These are phyloP conservation scores for Botryotinia narcissicola DNA, from an alignment of 2,329 filamentous ascomycete genomes.

Conservation along the genomic window DNA sequence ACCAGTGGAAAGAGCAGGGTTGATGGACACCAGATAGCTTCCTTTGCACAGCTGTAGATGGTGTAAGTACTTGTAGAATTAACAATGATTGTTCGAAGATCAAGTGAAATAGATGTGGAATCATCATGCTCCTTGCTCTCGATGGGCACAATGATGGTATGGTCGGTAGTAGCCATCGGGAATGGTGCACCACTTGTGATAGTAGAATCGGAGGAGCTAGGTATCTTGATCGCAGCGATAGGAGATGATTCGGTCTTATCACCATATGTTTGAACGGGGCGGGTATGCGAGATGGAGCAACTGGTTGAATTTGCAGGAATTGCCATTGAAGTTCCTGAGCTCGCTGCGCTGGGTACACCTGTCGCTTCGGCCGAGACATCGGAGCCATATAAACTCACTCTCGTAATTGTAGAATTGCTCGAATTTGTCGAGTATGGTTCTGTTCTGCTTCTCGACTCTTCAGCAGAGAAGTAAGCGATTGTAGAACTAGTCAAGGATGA, in stretches of 20 bases:
- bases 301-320: neutral
- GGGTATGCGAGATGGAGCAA: neutral
- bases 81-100: neutral
- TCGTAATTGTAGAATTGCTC: neutral
- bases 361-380: neutral
- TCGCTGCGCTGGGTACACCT: neutral
- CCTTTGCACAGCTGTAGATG: neutral
- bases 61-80: neutral
- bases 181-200: neutral
- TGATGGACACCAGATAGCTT: neutral
- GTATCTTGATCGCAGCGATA: neutral
- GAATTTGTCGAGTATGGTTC: neutral
- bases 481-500: neutral
- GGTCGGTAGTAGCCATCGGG: neutral
- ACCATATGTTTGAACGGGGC: neutral
- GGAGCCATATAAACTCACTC: neutral
- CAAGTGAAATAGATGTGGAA: no score
- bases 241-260: neutral
- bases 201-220: neutral
- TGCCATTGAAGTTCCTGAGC: neutral
- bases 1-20: neutral
- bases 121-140: neutral
- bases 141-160: neutral
- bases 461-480: neutral
- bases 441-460: neutral